Evolutionary conservation across 345 rosid genomes (phyloP).

Genomic region (Hevea brasiliensis): DNA sequence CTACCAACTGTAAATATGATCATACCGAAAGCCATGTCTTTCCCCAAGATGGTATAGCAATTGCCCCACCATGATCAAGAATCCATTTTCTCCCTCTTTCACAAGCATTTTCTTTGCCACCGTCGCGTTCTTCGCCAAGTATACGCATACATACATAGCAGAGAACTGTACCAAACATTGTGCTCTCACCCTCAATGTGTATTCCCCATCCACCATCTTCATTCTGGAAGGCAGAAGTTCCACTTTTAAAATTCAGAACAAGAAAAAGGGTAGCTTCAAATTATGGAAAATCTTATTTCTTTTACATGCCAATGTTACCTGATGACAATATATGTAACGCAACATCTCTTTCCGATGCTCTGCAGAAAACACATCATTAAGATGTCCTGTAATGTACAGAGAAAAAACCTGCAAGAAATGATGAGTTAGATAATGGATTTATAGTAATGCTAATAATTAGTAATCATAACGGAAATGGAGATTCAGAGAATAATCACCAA

Average conservation of each 20-base stretch:
- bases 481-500: slow-evolving; percentile 9
- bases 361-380: slow-evolving; percentile 5
- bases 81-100: slow-evolving; percentile 19
- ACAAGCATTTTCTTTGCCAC: slow-evolving; percentile 18
- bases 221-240: too few relatives aligned
- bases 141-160: slow-evolving; percentile 18
- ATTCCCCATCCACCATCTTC: slow-evolving; percentile 2
- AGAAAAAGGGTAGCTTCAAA: not conserved
- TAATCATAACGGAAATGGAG: too few relatives aligned
- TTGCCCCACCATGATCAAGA: slow-evolving; percentile 12
- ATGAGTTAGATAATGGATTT: too few relatives aligned
- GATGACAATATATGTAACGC: slow-evolving; percentile 25
- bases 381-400: slow-evolving; percentile 22
- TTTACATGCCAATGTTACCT: slow-evolving; percentile 19
- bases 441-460: too few relatives aligned
- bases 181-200: slow-evolving; percentile 3
- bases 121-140: slow-evolving; percentile 10
- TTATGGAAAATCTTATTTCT: too few relatives aligned
- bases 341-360: slow-evolving; percentile 16
- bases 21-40: slow-evolving; percentile 27
- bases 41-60: slow-evolving; percentile 7
- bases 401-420: not conserved
- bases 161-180: not conserved
- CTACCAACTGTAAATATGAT: too few relatives aligned
- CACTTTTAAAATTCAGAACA: not conserved